These are phyloP conservation scores for Suhomyces guaymorum DNA, from an alignment of 1,139 yeast genomes.

Conservation along the genomic window DNA sequence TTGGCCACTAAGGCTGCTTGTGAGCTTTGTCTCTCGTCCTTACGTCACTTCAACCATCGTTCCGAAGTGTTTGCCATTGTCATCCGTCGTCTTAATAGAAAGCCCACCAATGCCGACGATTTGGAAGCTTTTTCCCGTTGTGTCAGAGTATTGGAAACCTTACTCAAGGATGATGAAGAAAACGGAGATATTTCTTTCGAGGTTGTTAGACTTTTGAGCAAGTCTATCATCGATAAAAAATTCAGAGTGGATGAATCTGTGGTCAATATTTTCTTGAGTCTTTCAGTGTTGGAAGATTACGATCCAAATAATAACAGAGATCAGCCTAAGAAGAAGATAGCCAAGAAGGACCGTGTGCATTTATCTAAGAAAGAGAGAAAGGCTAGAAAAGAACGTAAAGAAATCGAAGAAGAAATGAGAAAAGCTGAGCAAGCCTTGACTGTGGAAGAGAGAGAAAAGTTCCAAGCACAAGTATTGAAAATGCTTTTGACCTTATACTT, in stretches of 20 bases:
- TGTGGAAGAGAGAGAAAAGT: constrained; percentile 79
- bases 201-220: constrained; percentile 62
- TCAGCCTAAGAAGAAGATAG: constrained; percentile 48
- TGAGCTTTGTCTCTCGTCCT: constrained; percentile 62
- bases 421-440: constrained; percentile 86
- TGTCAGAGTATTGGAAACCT: constrained; percentile 61
- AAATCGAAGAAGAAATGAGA: constrained; percentile 85
- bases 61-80: constrained; percentile 68
- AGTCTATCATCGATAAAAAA: constrained; percentile 70
- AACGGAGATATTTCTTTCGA: constrained; percentile 83
- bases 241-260: constrained; percentile 85
- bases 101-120: constrained; percentile 47
- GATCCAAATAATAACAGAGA: constrained; percentile 60
- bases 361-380: constrained; percentile 85
- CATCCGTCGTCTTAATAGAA: constrained; percentile 64
- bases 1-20: constrained; percentile 76
- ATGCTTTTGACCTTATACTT: constrained; percentile 70
- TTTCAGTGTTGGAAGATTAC: constrained; percentile 77
- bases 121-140: constrained; percentile 57
- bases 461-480: constrained; percentile 82
- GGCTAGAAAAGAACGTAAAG: constrained; percentile 80
- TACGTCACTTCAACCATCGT: constrained; percentile 79
- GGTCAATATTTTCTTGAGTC: constrained; percentile 67
- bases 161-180: constrained; percentile 68
- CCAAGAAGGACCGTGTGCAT: constrained; percentile 87